Conservation (phyloP, 768 basidiomycete species). For the Floccularia luteovirens region DNA sequence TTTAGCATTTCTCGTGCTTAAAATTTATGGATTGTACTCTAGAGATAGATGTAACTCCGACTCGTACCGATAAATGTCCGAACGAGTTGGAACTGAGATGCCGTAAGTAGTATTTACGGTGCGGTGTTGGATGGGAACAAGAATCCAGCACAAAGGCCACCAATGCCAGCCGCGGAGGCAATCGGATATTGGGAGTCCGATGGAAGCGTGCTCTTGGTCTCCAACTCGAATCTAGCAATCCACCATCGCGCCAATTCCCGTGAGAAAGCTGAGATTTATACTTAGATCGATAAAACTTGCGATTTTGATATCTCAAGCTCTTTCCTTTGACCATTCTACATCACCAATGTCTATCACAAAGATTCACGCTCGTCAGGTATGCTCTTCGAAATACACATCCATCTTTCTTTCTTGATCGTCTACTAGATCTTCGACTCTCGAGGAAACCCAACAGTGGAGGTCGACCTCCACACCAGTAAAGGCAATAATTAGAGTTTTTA, state of each 20-base stretch:
- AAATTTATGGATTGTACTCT: too few species aligned
- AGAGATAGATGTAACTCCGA: too few species aligned
- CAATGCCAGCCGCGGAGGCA: neutral
- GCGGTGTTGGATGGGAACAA: too few species aligned
- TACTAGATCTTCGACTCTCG: constrained; percentile 97
- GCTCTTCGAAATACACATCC: constrained; percentile 6
- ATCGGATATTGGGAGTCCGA: neutral
- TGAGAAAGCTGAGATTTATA: constrained; percentile 29
- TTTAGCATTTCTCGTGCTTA: too few species aligned
- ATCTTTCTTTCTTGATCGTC: constrained; percentile 5
- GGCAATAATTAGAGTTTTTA: constrained; percentile 33
- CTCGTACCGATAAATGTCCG: too few species aligned
- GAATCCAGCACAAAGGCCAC: neutral
- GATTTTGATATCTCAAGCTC: constrained; percentile 13
- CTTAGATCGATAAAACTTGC: constrained; percentile 31
- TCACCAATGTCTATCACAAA: constrained; percentile 82
- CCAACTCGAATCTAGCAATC: too few species aligned
- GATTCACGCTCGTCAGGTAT: constrained; percentile 88
- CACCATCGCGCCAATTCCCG: constrained; percentile 13
- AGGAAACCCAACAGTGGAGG: constrained; percentile 96
- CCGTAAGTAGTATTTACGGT: too few species aligned
- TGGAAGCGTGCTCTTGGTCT: too few species aligned
- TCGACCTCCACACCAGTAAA: constrained; percentile 83
- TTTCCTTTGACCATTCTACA: constrained; percentile 8
- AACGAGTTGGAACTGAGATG: too few species aligned